These are phyloP conservation scores for Psophocarpus tetragonolobus DNA, from an alignment of 306 rosid genomes.

Conservation along the genomic window DNA sequence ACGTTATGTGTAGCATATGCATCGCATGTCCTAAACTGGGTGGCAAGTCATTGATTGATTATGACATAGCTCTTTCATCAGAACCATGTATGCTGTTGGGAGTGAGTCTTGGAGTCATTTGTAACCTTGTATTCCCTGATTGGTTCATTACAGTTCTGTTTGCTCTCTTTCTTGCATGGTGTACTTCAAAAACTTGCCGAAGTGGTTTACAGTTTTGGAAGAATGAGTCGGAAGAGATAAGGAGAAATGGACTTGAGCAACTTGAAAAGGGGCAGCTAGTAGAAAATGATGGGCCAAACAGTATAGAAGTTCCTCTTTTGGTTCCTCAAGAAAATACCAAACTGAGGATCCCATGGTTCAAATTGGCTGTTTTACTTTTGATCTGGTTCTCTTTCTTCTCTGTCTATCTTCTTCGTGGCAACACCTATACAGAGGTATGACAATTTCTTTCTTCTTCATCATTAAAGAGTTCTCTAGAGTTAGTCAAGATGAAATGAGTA, in stretches of 20 bases:
- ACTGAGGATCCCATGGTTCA: conserved; percentile 61
- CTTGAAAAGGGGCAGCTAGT: conserved; percentile 41
- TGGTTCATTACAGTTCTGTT: conserved; percentile 76
- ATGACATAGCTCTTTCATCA: conserved; percentile 76
- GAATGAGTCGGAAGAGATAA: conserved; percentile 56
- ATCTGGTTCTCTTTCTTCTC: conserved; percentile 79
- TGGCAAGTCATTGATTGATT: conserved; percentile 64
- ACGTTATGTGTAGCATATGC: conserved; percentile 58
- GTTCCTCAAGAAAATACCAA: conserved; percentile 21
- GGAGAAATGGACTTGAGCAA: conserved; percentile 37
- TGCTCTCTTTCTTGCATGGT: conserved; percentile 86
- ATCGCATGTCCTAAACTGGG: conserved; percentile 44
- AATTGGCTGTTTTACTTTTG: conserved; percentile 62
- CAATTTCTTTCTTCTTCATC: conserved; percentile 15
- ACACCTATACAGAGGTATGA: conserved; percentile 62
- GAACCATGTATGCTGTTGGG: conserved; percentile 88
- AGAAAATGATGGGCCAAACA: conserved; percentile 36
- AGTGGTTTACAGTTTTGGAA: conserved; percentile 65
- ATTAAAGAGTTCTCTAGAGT: too few species aligned
- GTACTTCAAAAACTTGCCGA: conserved; percentile 69
- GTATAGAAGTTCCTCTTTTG: conserved; percentile 51
- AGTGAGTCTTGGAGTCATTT: conserved; percentile 83
- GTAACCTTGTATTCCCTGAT: conserved; percentile 85
- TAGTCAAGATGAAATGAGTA: too few species aligned
- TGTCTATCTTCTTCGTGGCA: conserved; percentile 82